Evolutionary conservation across 768 basidiomycete species (phyloP).

Genomic region (Termitomyces sp.): DNA sequence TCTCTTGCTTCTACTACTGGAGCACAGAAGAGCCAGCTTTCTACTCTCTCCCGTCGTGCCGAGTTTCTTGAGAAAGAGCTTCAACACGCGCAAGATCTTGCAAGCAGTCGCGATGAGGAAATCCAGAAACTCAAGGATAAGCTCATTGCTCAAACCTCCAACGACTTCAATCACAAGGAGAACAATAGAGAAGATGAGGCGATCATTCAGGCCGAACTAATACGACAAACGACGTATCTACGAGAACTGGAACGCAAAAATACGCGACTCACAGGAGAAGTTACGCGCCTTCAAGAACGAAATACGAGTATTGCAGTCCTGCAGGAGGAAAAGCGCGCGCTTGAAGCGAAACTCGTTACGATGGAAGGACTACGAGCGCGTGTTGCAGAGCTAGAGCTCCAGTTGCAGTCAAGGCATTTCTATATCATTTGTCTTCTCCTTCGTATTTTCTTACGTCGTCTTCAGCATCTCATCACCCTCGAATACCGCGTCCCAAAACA

Average conservation of each 20-base stretch:
- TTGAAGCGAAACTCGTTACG: conserved; percentile 47
- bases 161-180: conserved; percentile 19
- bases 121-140: background rate
- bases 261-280: conserved; percentile 46
- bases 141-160: background rate
- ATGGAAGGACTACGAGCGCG: conserved; percentile 53
- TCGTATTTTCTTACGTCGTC: background rate
- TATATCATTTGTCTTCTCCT: background rate
- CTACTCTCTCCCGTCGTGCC: conserved; percentile 40
- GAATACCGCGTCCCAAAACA: conserved; percentile 26
- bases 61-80: conserved; percentile 45
- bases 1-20: conserved; percentile 43
- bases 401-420: conserved; percentile 50
- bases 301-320: conserved; percentile 64
- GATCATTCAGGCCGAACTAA: conserved; percentile 63
- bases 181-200: conserved; percentile 46
- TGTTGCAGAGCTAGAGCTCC: conserved; percentile 55
- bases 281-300: conserved; percentile 46
- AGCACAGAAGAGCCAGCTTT: conserved; percentile 46
- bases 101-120: conserved; percentile 32
- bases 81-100: conserved; percentile 35
- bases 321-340: conserved; percentile 63
- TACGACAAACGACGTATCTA: conserved; percentile 58
- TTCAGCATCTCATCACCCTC: background rate
- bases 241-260: conserved; percentile 58